phyloP scores from a whole-genome alignment of 164 flowering plant genomes.

The Tinospora cordifolia region DNA sequence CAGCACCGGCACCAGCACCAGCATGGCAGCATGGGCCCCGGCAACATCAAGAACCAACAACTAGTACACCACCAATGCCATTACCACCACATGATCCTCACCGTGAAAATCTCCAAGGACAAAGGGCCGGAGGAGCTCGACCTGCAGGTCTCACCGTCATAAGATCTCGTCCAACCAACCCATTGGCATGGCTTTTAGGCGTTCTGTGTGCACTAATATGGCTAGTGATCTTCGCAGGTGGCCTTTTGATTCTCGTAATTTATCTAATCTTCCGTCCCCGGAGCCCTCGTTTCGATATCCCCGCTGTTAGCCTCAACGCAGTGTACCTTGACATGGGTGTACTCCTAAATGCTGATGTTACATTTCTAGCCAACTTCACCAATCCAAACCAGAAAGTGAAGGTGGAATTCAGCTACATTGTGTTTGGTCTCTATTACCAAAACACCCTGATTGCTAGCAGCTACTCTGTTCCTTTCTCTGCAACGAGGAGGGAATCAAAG shows the following conservation, averaged over 20 bases:
- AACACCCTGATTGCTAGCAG: conserved; percentile 38
- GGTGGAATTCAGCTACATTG: conserved; percentile 46
- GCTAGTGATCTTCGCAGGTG: conserved; percentile 48
- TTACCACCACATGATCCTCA: not conserved
- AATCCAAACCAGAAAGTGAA: conserved; percentile 59
- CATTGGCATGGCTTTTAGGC: conserved; percentile 42
- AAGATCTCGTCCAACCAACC: conserved; percentile 23
- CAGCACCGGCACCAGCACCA: not conserved
- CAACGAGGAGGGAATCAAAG: conserved; percentile 20
- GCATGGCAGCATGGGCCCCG: not conserved
- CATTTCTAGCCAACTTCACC: conserved; percentile 56
- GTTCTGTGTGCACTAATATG: conserved; percentile 46
- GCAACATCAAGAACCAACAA: not conserved
- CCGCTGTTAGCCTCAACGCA: conserved; percentile 47
- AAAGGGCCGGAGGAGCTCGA: not conserved
- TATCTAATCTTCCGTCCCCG: conserved; percentile 57
- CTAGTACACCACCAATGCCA: not conserved
- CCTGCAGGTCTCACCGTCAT: conserved; percentile 11
- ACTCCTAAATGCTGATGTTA: conserved; percentile 55
- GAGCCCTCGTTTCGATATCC: conserved; percentile 47
- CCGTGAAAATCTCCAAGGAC: not conserved
- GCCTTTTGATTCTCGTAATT: conserved; percentile 52
- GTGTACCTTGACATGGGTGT: conserved; percentile 65
- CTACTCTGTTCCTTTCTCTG: conserved; percentile 43
- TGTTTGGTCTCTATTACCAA: conserved; percentile 45